Evolutionary conservation across 2,329 filamentous ascomycete genomes (phyloP), one percentile per base, ranked within the genome.

Genomic region (Claviceps africana): DNA sequence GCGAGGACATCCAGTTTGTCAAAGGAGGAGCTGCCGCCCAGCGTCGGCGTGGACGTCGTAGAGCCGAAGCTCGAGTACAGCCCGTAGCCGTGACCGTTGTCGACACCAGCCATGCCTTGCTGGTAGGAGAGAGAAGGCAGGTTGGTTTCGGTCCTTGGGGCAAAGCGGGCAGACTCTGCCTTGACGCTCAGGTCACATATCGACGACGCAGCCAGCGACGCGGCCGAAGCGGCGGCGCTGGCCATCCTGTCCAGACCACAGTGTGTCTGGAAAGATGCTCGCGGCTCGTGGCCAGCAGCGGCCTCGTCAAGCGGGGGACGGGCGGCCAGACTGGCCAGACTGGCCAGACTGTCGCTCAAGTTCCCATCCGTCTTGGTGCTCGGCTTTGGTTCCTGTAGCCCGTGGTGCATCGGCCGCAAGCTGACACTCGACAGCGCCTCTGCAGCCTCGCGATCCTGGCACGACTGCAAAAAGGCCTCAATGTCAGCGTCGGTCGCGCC

Each of bases 401-500:
- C 50, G 21, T 52, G 53, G 35, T 50, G 46, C 44, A 54, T 30
- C 43, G 53, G 53, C 19, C 47, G 47, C 53, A 54, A 40, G 53
- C 56, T 35, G 30, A 54, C 40, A 31, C 53, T 55, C 15, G 55
- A 56, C 28, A 58, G 40, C 39, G 60, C 61, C 22, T 65, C 63
- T 22, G 58, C 60, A 54, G 58, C 59, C 50, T 63, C 58, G 40
- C 64, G 62, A 52, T 65, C 62, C 48, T 63, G 63, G 42, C 67
- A 68, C 42, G 61, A 61, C 46, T 63, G 61, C 55, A 72, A 57
- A 48, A 71, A 73, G 52, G 61, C 65, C 25, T 72, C 68, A 21
- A 74, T 59, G 52, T 71, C 68, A 3, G 60, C 63, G n/a, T 58
- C 58, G 43, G 57, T 53, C 30, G 74, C 67, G 15, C 72, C 72